Conservation (phyloP, 306 rosid genomes). For the Pterocarpus macrocarpus region DNA sequence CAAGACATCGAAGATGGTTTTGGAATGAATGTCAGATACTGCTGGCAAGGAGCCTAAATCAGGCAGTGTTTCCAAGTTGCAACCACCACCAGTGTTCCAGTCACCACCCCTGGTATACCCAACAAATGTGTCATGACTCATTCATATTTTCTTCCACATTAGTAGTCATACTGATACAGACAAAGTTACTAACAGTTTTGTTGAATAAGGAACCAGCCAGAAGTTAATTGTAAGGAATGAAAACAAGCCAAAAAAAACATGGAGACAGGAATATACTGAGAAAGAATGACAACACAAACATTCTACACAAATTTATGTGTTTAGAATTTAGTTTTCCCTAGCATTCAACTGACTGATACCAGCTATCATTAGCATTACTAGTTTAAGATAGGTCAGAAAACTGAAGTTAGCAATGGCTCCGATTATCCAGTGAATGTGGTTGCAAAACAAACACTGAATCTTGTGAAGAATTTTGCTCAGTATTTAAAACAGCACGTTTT, state of each 20-base stretch:
- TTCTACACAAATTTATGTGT: neutral
- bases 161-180: neutral
- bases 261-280: conserved; percentile 6
- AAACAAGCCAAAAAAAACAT: conserved; percentile 10
- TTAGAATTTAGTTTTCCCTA: conserved; percentile 22
- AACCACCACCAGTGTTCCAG: conserved; percentile 92
- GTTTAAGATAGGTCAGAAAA: too few species aligned
- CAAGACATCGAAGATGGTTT: conserved; percentile 56
- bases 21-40: conserved; percentile 54
- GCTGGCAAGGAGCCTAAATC: conserved; percentile 58
- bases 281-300: conserved; percentile 14
- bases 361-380: too few species aligned
- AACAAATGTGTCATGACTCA: conserved; percentile 41
- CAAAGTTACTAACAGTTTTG: neutral
- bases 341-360: neutral
- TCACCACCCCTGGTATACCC: conserved; percentile 74
- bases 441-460: neutral
- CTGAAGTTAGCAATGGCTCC: conserved; percentile 4
- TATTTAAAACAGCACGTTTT: neutral
- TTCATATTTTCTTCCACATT: neutral
- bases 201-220: conserved; percentile 5
- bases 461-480: neutral
- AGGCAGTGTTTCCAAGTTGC: conserved; percentile 82
- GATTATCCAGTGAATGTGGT: conserved; percentile 30
- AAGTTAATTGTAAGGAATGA: conserved; percentile 32